A percentile compares a stretch with the other conserved stretches of the same genome.
Evolutionary conservation across 768 basidiomycete species (phyloP).

Genomic region (Panaeolus cyanescens): DNA sequence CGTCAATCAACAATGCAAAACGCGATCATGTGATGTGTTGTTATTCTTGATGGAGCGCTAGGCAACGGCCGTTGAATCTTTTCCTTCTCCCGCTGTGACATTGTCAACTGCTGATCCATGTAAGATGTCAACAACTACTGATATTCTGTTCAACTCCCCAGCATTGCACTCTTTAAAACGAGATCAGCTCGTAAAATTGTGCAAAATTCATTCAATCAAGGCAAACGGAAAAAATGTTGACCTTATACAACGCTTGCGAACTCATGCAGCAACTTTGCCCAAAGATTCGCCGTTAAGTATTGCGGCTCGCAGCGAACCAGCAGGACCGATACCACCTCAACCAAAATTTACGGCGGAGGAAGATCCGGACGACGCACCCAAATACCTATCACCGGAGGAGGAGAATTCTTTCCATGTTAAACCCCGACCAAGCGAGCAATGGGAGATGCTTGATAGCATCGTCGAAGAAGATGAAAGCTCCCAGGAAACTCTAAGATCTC

Average conservation of each 20-base stretch:
- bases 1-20: neutral
- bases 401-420: slow-evolving; percentile 20
- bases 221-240: slow-evolving; percentile 80
- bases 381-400: slow-evolving; percentile 17
- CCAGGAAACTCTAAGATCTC: slow-evolving; percentile 51
- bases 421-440: slow-evolving; percentile 74
- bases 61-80: neutral
- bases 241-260: slow-evolving; percentile 66
- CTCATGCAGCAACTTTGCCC: slow-evolving; percentile 67
- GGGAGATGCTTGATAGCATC: slow-evolving; percentile 87
- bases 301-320: slow-evolving; percentile 51
- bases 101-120: neutral
- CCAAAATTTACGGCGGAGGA: slow-evolving; percentile 22
- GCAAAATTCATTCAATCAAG: slow-evolving; percentile 82
- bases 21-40: slow-evolving; percentile 1
- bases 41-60: slow-evolving; percentile 2
- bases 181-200: slow-evolving; percentile 81
- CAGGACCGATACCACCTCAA: slow-evolving; percentile 17
- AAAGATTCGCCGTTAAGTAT: slow-evolving; percentile 56
- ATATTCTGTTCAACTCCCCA: slow-evolving; percentile 84
- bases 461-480: slow-evolving; percentile 70
- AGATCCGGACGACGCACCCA: slow-evolving; percentile 24
- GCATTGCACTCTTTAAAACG: slow-evolving; percentile 83
- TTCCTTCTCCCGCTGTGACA: neutral
- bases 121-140: slow-evolving; percentile 68